Percentiles rank a stretch among this genome's conserved stretches.
These are phyloP conservation scores for Coniochaeta prunicola DNA, from an alignment of 2,329 filamentous ascomycete genomes.

Conservation along the genomic window DNA sequence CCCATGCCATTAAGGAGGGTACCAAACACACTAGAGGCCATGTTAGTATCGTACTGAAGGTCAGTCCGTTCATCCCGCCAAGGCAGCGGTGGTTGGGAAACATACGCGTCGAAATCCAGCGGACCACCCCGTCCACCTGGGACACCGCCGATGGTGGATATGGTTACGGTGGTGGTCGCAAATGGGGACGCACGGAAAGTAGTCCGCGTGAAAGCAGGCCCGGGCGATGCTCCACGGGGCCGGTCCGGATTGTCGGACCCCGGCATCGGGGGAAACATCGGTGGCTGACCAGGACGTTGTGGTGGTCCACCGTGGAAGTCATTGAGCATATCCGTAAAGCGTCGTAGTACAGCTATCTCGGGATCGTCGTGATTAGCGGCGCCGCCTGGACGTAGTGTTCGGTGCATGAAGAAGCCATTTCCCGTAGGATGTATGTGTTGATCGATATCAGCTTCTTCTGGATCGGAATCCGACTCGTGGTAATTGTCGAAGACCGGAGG, in stretches of 20 bases:
- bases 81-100: not conserved
- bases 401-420: constrained; percentile 32
- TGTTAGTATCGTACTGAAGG: constrained; percentile 21
- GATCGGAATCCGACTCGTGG: constrained; percentile 39
- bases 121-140: constrained; percentile 11
- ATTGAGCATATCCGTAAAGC: constrained; percentile 36
- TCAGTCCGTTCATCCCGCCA: constrained; percentile 5
- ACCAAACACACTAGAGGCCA: constrained; percentile 34
- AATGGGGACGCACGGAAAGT: constrained; percentile 7
- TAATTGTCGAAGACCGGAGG: constrained; percentile 8
- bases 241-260: not conserved
- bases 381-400: constrained; percentile 17
- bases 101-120: constrained; percentile 40
- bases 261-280: not conserved
- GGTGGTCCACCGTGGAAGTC: constrained; percentile 20
- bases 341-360: constrained; percentile 25
- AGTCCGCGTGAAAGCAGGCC: not conserved
- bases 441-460: constrained; percentile 52
- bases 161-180: constrained; percentile 41
- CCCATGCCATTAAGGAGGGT: constrained; percentile 29
- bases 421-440: constrained; percentile 36
- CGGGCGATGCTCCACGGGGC: constrained; percentile 2
- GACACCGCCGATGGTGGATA: constrained; percentile 28
- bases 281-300: constrained; percentile 5
- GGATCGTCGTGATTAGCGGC: constrained; percentile 13